phyloP scores from a whole-genome alignment of 257 asterid genomes.

The Misopates orontium region DNA sequence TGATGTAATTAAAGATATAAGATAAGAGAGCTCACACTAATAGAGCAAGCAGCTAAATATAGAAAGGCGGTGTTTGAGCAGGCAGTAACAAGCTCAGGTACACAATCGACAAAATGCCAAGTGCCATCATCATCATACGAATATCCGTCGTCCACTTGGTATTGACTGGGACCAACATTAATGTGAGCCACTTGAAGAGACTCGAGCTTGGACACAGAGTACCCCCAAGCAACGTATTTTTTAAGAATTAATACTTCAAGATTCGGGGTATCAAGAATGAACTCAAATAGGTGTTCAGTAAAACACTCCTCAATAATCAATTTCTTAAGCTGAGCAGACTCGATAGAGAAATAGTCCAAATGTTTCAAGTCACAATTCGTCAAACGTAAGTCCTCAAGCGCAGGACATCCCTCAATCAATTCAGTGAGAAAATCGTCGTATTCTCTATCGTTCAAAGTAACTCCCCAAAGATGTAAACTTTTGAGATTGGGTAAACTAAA shows the following conservation, averaged over 20 bases:
- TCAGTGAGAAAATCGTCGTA: neutral
- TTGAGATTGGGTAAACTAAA: neutral
- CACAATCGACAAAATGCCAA: too few relatives aligned
- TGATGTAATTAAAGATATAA: neutral
- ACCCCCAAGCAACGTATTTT: neutral
- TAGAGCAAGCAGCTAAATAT: neutral
- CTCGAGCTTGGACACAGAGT: neutral
- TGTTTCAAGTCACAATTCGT: neutral
- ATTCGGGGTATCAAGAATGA: neutral
- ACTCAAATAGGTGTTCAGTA: neutral
- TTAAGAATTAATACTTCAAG: neutral
- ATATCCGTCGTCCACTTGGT: neutral
- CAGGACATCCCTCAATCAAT: neutral
- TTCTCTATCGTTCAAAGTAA: neutral
- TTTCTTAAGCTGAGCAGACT: neutral
- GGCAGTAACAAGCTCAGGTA: neutral
- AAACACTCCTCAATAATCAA: neutral
- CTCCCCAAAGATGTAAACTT: neutral
- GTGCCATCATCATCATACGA: neutral
- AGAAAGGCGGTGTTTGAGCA: slow-evolving; percentile 2
- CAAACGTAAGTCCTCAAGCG: neutral
- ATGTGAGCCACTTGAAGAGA: slow-evolving; percentile 6
- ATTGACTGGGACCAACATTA: neutral
- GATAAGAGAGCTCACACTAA: neutral
- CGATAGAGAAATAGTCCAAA: neutral